Base-by-base conservation (phyloP, 2,329 filamentous ascomycete genomes). In the Calonectria pteridis region DNA sequence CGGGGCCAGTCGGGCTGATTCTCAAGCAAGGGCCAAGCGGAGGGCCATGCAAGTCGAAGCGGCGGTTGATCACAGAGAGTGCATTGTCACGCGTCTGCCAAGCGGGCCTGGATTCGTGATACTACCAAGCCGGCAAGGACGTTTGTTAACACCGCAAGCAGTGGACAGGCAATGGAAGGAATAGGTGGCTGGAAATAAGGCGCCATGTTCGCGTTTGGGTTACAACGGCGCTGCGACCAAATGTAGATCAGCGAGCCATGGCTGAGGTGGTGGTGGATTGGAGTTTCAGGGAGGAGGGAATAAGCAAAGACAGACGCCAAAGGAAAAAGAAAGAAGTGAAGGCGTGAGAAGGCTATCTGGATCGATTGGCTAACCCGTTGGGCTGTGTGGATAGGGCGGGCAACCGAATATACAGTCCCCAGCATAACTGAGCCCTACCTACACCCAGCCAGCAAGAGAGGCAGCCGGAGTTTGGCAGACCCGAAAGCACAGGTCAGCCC, bases 241-340 rank as follows among this genome's bases (percentile, higher is more conserved):
- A 71, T 68, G 77, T 71, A 76, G 73, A 67, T 70, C 51, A 62
- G 50, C 31, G 33, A 43, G 69, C 58, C 51, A 77, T 70, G 59
- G 49, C 23, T 55, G 40, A 23, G 40, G 37, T 18, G 33, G 37
- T 18, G 33, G 58, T 46, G 23, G 37, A 23, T 37, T 62, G 51
- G n/a, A 5, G 29, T 37, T 50, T 14, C 59, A 49, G 49, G 68
- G 46, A 69, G 55, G 50, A 63, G 67, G 23, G 43, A 69, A 35
- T 50, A 33, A 50, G 62, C 62, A 67, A 50, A 26, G 20, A 4
- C 9, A 46, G 43, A 28, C 43, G 49, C 29, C 7, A 73, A 33
- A 62, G 3, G 23, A 58, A 65, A 65, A 58, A 59, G 13, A 35
- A 62, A 67, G 18, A 29, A 31, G 43, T 23, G 43, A 53, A 53